Conservation (phyloP, 1,139 yeast genomes). For the Diutina rugosa region DNA sequence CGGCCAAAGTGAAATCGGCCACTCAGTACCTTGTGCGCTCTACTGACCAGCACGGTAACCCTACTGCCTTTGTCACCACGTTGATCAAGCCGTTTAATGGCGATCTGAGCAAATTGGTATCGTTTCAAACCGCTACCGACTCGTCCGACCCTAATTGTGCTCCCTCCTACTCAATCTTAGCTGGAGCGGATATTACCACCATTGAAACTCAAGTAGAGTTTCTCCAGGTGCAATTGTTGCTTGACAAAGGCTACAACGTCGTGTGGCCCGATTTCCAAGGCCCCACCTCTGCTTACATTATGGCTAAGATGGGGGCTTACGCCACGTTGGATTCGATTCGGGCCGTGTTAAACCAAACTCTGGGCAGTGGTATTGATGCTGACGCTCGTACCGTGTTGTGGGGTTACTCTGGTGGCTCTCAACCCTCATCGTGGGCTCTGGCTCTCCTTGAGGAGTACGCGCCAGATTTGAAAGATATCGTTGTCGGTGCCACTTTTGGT, state of each 20-base stretch:
- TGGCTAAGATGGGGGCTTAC: conserved; percentile 6
- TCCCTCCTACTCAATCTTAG: conserved; percentile 6
- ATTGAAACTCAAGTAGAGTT: conserved; percentile 5
- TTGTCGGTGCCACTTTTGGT: conserved; percentile 8
- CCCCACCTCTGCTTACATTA: conserved; percentile 5
- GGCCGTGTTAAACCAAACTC: conserved; percentile 6
- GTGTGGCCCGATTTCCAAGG: conserved; percentile 8
- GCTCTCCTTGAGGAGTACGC: neutral
- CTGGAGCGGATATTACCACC: conserved; percentile 4
- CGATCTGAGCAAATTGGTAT: conserved; percentile 5
- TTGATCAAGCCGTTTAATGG: conserved; percentile 6
- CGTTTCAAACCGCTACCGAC: conserved; percentile 6
- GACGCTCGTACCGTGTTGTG: conserved; percentile 9
- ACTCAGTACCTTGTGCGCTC: conserved; percentile 6
- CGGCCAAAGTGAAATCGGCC: neutral
- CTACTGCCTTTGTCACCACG: conserved; percentile 6
- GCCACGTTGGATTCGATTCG: conserved; percentile 8
- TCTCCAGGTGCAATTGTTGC: conserved; percentile 3
- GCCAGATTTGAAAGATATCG: neutral
- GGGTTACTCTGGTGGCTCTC: conserved; percentile 9
- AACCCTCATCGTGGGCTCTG: neutral
- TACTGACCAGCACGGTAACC: conserved; percentile 4
- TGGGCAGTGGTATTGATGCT: conserved; percentile 6
- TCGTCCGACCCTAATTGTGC: conserved; percentile 6
- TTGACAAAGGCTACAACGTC: conserved; percentile 7